phyloP scores from a whole-genome alignment of 2,329 filamentous ascomycete species.

The Capronia epimyces region DNA sequence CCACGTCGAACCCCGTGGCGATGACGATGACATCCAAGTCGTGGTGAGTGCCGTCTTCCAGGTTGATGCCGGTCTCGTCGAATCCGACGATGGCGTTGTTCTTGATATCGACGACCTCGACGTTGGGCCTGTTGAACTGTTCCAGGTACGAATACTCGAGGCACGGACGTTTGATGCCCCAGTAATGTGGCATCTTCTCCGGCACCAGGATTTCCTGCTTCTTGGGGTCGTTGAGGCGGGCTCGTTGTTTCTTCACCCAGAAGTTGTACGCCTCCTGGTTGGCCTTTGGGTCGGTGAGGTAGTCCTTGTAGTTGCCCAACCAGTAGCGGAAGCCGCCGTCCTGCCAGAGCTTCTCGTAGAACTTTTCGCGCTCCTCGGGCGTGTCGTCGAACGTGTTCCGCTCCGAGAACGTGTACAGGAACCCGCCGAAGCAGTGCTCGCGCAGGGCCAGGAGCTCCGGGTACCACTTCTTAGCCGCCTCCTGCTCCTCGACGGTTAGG shows the following conservation, averaged over 20 bases:
- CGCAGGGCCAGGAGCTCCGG: conserved; percentile 23
- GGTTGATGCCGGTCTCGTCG: conserved; percentile 38
- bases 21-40: conserved; percentile 41
- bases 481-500: conserved; percentile 48
- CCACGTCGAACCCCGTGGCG: conserved; percentile 43
- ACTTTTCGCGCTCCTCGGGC: conserved; percentile 36
- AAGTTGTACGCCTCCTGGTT: conserved; percentile 53
- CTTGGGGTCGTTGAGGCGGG: conserved; percentile 47
- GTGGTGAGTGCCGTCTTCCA: conserved; percentile 36
- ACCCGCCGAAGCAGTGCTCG: conserved; percentile 41
- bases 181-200: conserved; percentile 48
- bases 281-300: conserved; percentile 42
- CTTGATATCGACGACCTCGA: conserved; percentile 45
- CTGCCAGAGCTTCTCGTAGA: conserved; percentile 48
- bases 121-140: conserved; percentile 44
- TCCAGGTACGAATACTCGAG: conserved; percentile 51
- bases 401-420: conserved; percentile 54
- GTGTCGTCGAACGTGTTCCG: conserved; percentile 47
- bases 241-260: conserved; percentile 50
- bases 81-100: conserved; percentile 41
- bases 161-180: conserved; percentile 49
- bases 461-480: conserved; percentile 40
- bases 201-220: conserved; percentile 53
- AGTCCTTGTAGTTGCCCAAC: conserved; percentile 50
- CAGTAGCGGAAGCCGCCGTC: conserved; percentile 56